Evolutionary conservation across 2,329 filamentous ascomycete species (phyloP).

Genomic region (Podosphaera fusca): DNA sequence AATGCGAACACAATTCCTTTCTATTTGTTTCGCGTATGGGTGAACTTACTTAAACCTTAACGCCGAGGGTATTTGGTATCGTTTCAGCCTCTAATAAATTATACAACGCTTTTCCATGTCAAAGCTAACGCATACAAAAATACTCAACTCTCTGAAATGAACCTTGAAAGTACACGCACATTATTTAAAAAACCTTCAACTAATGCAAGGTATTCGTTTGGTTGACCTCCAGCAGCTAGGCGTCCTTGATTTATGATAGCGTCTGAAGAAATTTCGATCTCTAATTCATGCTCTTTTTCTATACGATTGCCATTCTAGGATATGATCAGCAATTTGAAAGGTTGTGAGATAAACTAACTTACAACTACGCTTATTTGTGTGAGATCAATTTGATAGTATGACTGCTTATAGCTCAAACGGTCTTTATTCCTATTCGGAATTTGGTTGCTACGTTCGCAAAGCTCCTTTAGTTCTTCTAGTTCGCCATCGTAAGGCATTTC

Average conservation of each 20-base stretch:
- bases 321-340: slow-evolving; percentile 1
- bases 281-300: slow-evolving; percentile 57
- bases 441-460: slow-evolving; percentile 11
- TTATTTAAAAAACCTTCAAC: slow-evolving; percentile 59
- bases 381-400: slow-evolving; percentile 73
- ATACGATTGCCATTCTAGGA: slow-evolving; percentile 9
- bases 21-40: neutral
- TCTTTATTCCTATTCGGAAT: slow-evolving; percentile 57
- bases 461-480: slow-evolving; percentile 26
- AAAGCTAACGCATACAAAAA: neutral
- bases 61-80: neutral
- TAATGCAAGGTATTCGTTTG: slow-evolving; percentile 40
- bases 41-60: neutral
- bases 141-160: neutral
- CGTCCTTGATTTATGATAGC: slow-evolving; percentile 43
- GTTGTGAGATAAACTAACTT: slow-evolving; percentile 4
- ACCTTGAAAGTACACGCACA: slow-evolving; percentile 12
- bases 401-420: slow-evolving; percentile 71
- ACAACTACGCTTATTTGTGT: slow-evolving; percentile 51
- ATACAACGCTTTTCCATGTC: neutral
- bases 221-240: slow-evolving; percentile 25
- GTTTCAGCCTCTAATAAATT: neutral
- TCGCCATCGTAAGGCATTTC: slow-evolving; percentile 71
- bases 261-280: slow-evolving; percentile 47
- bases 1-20: neutral